Base-by-base conservation (phyloP, 495 filamentous ascomycete genomes). In the Peziza echinospora region DNA sequence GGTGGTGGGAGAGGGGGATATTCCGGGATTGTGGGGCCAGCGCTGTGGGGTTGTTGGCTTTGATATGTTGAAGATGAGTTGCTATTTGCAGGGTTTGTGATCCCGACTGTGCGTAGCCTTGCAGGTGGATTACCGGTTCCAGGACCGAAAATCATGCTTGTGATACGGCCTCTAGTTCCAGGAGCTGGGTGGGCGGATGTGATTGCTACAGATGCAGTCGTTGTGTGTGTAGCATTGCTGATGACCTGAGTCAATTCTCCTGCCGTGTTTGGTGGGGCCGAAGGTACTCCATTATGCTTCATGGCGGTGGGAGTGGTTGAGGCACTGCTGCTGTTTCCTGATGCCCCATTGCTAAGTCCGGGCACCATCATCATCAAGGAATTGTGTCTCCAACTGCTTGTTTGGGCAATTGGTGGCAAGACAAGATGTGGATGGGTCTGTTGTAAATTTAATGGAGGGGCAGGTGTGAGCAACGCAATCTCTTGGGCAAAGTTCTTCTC, bases 401-500 rank as follows among this genome's bases (percentile, higher is more conserved):
- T 53, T 1, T 60, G 59, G 13, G 60, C 60, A 11, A 51, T 50
- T 46, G 60, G 56, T 44, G 58, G 58, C n/a, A n/a, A n/a, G n/a
- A n/a, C n/a, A n/a, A n/a, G n/a, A n/a, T n/a, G n/a, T n/a, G n/a
- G n/a, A n/a, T n/a, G n/a, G n/a, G n/a, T n/a, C n/a, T n/a, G n/a
- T n/a, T n/a, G n/a, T n/a, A n/a, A n/a, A n/a, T n/a, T n/a, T n/a
- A n/a, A n/a, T 21, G 54, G 54, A 46, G 56, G 45, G 62, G 39
- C 65, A 64, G 58, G 47, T 40, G 56, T 48, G 24, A 80, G 72
- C 24, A 67, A 56, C 5, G 68, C 65, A 24, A 82, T 65, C 59
- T 83, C 78, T 4, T 65, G 66, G 2, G 67, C 74, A 46, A 74
- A 83, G 3, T 72, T 77, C 19, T 55, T 55, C 53, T 80, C 76